Base-by-base conservation (phyloP, 306 rosid species). In the Lablab purpureus region DNA sequence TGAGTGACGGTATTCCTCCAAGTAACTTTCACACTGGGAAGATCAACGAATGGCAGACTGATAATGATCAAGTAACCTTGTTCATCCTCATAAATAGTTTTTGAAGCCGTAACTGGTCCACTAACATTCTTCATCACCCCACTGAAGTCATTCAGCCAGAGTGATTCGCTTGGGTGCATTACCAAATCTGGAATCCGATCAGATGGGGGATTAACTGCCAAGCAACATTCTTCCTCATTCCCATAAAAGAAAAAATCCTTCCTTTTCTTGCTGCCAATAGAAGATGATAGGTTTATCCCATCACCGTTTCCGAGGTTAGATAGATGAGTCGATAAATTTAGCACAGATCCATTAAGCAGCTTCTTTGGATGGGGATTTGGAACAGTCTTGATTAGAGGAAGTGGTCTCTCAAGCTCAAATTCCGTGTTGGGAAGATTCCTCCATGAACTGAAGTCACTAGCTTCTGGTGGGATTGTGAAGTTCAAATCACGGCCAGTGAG, bases 401-500 rank as follows among this genome's bases (percentile, higher is more conserved):
- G 81, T 7, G 80, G 87, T 45, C 90, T 82, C 17, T 89, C 92
- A 18, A 85, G 85, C 79, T 89, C 93, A 12, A 85, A 83, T 4
- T 89, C 93, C 0, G 86, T 62, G 80, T 56, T 82, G 72, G 87
- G 82, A 22, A 89, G 87, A 76, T 81, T 87, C 74, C 93, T 87
- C 93, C 93, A 89, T 2, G 89, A 80, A 81, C 90, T 82, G 66
- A 86, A 89, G 68, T 82, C 90, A 51, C 92, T 86, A 36, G 92
- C 92, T 82, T 86, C 92, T n/a, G 18, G 71, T 1, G 89, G 89
- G 76, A 89, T 83, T 3, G 60, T 74, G 83, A 89, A 89, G 75
- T 85, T 89, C 45, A 89, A 74, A 79, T 87, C 90, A 46, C 87
- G 84, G 75, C 93, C 93, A 25, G 93, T 87, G 79, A 89, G 90